Evolutionary conservation across 139 green algal species (phyloP), one percentile per base, ranked within the genome.

Genomic region (Closterium sp.): DNA sequence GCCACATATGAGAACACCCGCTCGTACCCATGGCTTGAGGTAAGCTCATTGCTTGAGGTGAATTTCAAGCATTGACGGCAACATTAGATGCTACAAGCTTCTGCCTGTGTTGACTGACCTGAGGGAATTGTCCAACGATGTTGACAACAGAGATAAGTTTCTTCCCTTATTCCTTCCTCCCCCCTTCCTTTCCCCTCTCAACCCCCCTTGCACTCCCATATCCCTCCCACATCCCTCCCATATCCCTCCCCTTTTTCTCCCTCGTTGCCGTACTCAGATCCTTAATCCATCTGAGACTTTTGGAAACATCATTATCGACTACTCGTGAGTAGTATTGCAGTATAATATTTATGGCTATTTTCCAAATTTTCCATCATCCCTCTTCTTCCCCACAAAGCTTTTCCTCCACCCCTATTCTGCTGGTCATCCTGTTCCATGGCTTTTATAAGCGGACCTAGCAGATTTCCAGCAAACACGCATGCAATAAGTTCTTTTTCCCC

Each of bases 301-400:
- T 96, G 98, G 98, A 32, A 97, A 99, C 96, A 99, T 99, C 92
- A 97, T 99, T 10, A 97, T 99, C 33, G 98, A 99, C 95, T 99
- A 99, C 95, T 95, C 90, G 89, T 93, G 76, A 93, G 91, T 93
- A 28, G 9, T 25, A 21, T 2, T 30, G 83, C 83, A 86, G 25
- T 76, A 28, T 76, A n/a, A n/a, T n/a, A n/a, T n/a, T n/a, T n/a
- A n/a, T n/a, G n/a, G n/a, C n/a, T n/a, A n/a, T n/a, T n/a, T n/a
- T n/a, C n/a, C n/a, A n/a, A n/a, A n/a, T n/a, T n/a, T n/a, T n/a
- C n/a, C n/a, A n/a, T n/a, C n/a, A n/a, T n/a, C n/a, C n/a, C n/a
- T n/a, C n/a, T n/a, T n/a, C n/a, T n/a, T n/a, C n/a, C n/a, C n/a
- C n/a, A n/a, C n/a, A n/a, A n/a, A n/a, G n/a, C n/a, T n/a, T n/a